These are phyloP conservation scores for Alternaria solani DNA, from an alignment of 2,329 filamentous ascomycete genomes.

Conservation along the genomic window DNA sequence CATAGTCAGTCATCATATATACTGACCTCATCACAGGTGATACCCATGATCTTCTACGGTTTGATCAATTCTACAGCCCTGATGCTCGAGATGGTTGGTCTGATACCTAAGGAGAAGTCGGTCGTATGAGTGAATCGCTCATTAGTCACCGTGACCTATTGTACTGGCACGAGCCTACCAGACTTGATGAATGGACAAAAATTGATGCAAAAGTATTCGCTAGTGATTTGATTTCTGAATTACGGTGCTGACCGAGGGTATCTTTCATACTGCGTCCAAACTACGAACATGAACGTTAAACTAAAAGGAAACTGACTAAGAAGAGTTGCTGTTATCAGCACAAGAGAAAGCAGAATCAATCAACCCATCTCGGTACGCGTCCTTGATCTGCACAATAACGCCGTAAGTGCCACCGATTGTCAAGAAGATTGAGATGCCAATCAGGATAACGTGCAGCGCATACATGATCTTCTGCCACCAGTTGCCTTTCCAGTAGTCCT, in stretches of 20 bases:
- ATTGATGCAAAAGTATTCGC: neutral
- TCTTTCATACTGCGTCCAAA: neutral
- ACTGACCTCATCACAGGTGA: conserved; percentile 24
- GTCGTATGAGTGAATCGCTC: conserved; percentile 1
- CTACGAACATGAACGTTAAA: neutral
- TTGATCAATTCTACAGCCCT: conserved; percentile 35
- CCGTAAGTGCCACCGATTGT: conserved; percentile 60
- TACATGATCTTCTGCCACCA: conserved; percentile 49
- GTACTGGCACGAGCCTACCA: too few species aligned
- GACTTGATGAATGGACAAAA: too few species aligned
- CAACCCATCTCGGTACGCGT: conserved; percentile 59
- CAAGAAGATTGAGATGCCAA: conserved; percentile 58
- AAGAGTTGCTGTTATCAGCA: conserved; percentile 43
- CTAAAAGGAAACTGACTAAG: conserved; percentile 15
- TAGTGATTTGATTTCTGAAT: neutral
- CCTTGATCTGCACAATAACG: conserved; percentile 60
- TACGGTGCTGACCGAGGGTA: neutral
- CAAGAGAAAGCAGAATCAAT: conserved; percentile 52
- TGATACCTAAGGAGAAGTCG: conserved; percentile 35
- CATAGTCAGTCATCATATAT: neutral
- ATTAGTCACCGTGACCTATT: too few species aligned
- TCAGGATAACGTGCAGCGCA: conserved; percentile 53
- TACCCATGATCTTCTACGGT: conserved; percentile 47
- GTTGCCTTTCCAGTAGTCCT: conserved; percentile 51
- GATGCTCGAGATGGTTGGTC: conserved; percentile 29